phyloP scores from a whole-genome alignment of 495 filamentous ascomycete genomes.

The Daldinia vernicosa region DNA sequence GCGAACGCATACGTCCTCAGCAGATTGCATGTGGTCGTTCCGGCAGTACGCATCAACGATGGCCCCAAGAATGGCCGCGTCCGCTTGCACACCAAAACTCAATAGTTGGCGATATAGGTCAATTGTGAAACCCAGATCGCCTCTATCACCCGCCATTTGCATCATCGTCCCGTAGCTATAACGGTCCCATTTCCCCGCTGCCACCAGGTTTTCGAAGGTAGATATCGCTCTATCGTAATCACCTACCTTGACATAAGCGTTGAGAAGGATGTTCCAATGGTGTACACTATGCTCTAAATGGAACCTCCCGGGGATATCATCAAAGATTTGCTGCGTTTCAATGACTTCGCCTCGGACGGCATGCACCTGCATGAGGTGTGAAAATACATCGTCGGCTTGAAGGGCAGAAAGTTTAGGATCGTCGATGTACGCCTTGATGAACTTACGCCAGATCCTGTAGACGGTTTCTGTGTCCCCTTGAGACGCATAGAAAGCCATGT shows the following conservation, averaged over 20 bases:
- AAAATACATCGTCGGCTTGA: constrained; percentile 49
- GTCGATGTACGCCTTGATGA: constrained; percentile 46
- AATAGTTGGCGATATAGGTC: constrained; percentile 68
- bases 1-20: constrained; percentile 65
- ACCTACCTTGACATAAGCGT: constrained; percentile 69
- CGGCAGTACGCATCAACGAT: constrained; percentile 75
- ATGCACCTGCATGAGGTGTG: constrained; percentile 70
- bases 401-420: constrained; percentile 40
- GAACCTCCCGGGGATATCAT: constrained; percentile 61
- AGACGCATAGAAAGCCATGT: constrained; percentile 61
- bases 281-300: constrained; percentile 60
- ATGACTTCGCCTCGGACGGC: constrained; percentile 68
- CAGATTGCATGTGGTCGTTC: constrained; percentile 65
- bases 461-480: constrained; percentile 62
- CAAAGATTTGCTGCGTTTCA: constrained; percentile 66
- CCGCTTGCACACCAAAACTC: constrained; percentile 33
- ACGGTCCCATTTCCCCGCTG: constrained; percentile 58
- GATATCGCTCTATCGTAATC: constrained; percentile 71
- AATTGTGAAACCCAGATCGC: constrained; percentile 75
- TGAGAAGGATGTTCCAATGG: constrained; percentile 81
- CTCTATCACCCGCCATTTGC: constrained; percentile 71
- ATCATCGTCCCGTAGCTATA: constrained; percentile 77
- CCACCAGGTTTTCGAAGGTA: constrained; percentile 66
- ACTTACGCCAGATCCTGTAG: constrained; percentile 65
- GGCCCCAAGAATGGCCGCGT: constrained; percentile 64